Percentiles rank a stretch among this genome's conserved stretches.
These are phyloP conservation scores for Naegleria fowleri DNA, from an alignment of 208 protist genomes.

Conservation along the genomic window DNA sequence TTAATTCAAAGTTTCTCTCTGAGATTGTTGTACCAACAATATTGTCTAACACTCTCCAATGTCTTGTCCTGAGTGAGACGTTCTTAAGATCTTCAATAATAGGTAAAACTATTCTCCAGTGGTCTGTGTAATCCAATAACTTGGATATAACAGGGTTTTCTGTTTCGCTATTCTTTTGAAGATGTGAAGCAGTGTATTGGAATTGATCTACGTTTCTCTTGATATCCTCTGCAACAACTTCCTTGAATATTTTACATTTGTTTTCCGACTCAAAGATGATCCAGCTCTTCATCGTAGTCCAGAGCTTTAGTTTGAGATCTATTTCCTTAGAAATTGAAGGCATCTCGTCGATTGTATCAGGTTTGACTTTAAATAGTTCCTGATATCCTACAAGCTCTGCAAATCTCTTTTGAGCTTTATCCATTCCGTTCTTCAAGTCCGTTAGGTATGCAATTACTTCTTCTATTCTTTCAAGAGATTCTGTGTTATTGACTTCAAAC, in stretches of 20 bases:
- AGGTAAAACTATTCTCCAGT: conserved; percentile 81
- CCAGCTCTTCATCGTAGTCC: conserved; percentile 31
- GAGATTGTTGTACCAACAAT: conserved; percentile 46
- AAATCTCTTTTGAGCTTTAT: conserved; percentile 68
- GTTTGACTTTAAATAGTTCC: conserved; percentile 33
- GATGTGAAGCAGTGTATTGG: conserved; percentile 34
- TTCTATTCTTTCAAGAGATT: conserved; percentile 40
- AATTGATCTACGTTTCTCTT: conserved; percentile 32
- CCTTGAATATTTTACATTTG: conserved; percentile 30
- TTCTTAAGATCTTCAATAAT: conserved; percentile 84
- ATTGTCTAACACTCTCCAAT: conserved; percentile 49
- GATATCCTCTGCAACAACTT: conserved; percentile 36
- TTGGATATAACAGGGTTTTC: conserved; percentile 57
- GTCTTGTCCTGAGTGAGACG: conserved; percentile 67
- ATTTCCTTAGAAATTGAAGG: conserved; percentile 18
- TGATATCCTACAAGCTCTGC: conserved; percentile 76
- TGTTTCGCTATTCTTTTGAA: conserved; percentile 32
- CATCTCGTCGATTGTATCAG: conserved; percentile 12
- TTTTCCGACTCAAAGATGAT: conserved; percentile 10
- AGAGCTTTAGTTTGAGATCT: conserved; percentile 26
- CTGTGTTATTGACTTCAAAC: conserved; percentile 62
- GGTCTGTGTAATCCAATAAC: conserved; percentile 75
- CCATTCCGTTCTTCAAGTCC: conserved; percentile 63
- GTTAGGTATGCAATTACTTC: conserved; percentile 72
- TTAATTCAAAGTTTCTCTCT: conserved; percentile 55